Evolutionary conservation across 257 asterid genomes (phyloP).

Genomic region (Cynanchum wilfordii): DNA sequence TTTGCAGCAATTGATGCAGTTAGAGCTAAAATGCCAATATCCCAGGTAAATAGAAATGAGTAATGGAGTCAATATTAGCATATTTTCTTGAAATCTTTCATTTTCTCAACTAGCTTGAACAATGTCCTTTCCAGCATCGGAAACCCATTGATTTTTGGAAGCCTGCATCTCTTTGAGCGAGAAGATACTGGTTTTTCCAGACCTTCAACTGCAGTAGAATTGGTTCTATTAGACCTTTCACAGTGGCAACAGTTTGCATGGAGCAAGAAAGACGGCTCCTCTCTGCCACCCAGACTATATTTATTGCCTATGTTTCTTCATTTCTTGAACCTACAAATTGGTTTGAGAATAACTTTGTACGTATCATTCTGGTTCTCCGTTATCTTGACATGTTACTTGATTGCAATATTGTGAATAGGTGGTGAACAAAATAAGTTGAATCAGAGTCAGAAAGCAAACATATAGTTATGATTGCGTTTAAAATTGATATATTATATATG

Average conservation of each 20-base stretch:
- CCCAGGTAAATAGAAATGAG: constrained; percentile 28
- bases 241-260: neutral
- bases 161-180: constrained; percentile 29
- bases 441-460: neutral
- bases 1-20: constrained; percentile 54
- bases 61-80: neutral
- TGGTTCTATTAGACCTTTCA: neutral
- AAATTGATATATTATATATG: too few relatives aligned
- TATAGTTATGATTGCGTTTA: neutral
- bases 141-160: constrained; percentile 71
- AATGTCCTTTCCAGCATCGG: constrained; percentile 49
- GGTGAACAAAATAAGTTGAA: neutral
- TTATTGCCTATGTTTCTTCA: neutral
- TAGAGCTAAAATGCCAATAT: constrained; percentile 79
- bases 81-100: neutral
- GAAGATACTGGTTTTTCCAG: neutral
- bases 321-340: neutral
- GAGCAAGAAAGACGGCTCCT: neutral
- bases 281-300: neutral
- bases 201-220: neutral
- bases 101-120: neutral
- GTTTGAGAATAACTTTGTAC: neutral
- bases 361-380: neutral
- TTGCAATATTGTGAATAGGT: neutral
- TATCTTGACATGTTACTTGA: neutral